Conservation (phyloP, 176 grass and related monocot species). For the Musa beccarii region DNA sequence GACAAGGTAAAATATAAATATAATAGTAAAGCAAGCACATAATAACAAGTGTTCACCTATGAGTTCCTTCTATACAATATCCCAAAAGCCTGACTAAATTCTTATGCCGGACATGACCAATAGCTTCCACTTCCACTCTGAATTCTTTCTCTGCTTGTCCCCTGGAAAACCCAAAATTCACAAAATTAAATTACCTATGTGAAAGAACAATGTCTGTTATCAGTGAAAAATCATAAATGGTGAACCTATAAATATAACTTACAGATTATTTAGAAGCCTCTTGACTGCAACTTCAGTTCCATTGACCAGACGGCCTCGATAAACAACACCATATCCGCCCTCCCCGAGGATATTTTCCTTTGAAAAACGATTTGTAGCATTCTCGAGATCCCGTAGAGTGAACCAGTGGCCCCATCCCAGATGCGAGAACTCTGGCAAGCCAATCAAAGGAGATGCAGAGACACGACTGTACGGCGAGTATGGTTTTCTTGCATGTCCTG, state of each 20-base stretch:
- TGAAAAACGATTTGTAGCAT: slow-evolving; percentile 50
- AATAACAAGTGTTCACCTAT: slow-evolving; percentile 56
- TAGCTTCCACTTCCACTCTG: slow-evolving; percentile 95
- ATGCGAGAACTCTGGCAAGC: slow-evolving; percentile 63
- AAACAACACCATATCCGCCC: slow-evolving; percentile 90
- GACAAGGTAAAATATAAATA: neutral
- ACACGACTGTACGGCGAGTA: slow-evolving; percentile 35
- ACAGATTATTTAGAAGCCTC: slow-evolving; percentile 95
- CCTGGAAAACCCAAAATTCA: slow-evolving; percentile 28
- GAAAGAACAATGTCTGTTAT: neutral
- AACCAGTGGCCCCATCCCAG: slow-evolving; percentile 99
- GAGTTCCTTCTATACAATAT: slow-evolving; percentile 83
- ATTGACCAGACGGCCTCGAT: slow-evolving; percentile 57
- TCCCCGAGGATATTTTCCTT: slow-evolving; percentile 85
- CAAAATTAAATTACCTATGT: neutral
- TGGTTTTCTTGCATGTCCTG: slow-evolving; percentile 39
- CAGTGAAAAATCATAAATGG: slow-evolving; percentile 8
- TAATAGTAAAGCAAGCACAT: slow-evolving; percentile 10
- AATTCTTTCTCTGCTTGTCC: slow-evolving; percentile 98
- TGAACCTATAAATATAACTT: slow-evolving; percentile 34
- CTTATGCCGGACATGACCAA: slow-evolving; percentile 88
- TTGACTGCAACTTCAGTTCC: slow-evolving; percentile 88
- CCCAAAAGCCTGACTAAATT: slow-evolving; percentile 92
- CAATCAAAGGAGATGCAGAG: slow-evolving; percentile 52
- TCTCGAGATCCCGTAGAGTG: slow-evolving; percentile 82